Conservation (phyloP, 140 eudicot genomes). For the Oenanthe javanica region DNA sequence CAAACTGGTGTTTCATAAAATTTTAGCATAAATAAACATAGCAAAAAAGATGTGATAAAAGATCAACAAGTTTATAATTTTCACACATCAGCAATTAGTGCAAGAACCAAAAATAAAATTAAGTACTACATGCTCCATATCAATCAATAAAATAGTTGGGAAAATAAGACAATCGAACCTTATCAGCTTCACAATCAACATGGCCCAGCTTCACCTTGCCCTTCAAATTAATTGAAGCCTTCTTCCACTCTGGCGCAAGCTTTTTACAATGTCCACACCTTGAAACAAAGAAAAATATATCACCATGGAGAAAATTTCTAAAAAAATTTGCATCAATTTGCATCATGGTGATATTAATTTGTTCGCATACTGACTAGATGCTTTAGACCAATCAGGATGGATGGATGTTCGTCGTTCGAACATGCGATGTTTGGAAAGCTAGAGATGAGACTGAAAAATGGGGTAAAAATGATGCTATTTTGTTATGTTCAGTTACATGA, state of each 20-base stretch:
- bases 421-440: not conserved
- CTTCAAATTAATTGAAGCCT: constrained; percentile 79
- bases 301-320: not conserved
- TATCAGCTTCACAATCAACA: constrained; percentile 84
- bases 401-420: not conserved
- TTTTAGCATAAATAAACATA: not conserved
- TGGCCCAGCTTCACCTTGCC: constrained; percentile 98
- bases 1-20: not conserved
- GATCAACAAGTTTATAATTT: not conserved
- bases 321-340: not conserved
- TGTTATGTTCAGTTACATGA: not conserved
- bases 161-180: constrained; percentile 23
- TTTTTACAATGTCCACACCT: constrained; percentile 99
- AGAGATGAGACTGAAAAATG: not conserved
- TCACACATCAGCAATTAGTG: not conserved
- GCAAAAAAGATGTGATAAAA: not conserved
- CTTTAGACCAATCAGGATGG: not conserved
- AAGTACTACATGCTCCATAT: not conserved
- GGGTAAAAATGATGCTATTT: not conserved
- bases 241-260: constrained; percentile 99
- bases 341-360: not conserved
- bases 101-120: not conserved
- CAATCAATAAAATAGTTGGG: not conserved
- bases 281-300: constrained; percentile 5
- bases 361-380: not conserved